These are phyloP conservation scores for Passiflora organensis DNA, from an alignment of 345 rosid species.

Conservation along the genomic window DNA sequence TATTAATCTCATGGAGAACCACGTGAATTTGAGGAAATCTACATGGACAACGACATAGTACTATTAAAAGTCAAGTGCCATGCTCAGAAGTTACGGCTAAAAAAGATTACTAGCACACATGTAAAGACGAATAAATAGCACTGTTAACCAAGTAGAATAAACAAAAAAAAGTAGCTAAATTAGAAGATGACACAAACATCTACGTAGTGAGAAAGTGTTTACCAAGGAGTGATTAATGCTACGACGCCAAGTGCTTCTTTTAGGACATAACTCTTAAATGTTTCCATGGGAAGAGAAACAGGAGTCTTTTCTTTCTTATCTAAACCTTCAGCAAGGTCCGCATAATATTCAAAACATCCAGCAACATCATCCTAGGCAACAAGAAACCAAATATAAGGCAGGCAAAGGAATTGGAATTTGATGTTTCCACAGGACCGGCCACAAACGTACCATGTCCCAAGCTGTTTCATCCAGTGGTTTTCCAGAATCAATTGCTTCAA, in stretches of 20 bases:
- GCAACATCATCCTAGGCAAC: constrained; percentile 88
- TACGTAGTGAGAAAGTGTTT: constrained; percentile 12
- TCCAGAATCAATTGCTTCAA: constrained; percentile 86
- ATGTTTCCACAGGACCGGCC: neutral
- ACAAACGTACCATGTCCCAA: constrained; percentile 74
- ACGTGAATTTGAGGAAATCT: too few species aligned
- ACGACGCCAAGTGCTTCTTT: constrained; percentile 96
- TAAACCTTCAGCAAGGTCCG: constrained; percentile 90
- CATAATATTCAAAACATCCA: constrained; percentile 90
- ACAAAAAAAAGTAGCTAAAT: neutral
- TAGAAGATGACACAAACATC: neutral
- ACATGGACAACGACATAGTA: too few species aligned
- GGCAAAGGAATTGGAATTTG: constrained; percentile 1
- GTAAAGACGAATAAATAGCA: too few species aligned
- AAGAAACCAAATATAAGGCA: constrained; percentile 23
- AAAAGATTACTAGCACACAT: too few species aligned
- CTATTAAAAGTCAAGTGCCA: too few species aligned
- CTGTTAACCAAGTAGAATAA: neutral
- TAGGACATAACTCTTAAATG: constrained; percentile 67
- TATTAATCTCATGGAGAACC: too few species aligned
- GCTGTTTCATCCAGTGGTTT: constrained; percentile 91
- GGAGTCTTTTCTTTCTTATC: constrained; percentile 90
- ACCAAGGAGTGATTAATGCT: constrained; percentile 96
- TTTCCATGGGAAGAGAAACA: constrained; percentile 74
- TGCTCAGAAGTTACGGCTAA: too few species aligned